Evolutionary conservation across 225 moss, liverwort and hornwort species (phyloP).

Genomic region (Marchantia polymorpha): DNA sequence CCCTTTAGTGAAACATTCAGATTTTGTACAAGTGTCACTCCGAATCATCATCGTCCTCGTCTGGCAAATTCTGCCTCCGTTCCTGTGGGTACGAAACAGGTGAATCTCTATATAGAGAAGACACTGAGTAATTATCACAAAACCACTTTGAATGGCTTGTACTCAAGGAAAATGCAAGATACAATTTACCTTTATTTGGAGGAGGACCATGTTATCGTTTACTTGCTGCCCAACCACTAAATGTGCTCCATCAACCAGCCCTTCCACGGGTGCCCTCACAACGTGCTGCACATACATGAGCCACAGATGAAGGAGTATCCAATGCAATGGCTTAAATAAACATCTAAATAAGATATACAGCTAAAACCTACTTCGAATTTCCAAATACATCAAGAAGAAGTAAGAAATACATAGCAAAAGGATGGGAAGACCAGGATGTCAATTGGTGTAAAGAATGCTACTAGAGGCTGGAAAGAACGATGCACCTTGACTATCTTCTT

Average conservation of each 20-base stretch:
- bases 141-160: neutral
- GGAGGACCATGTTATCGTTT: slow-evolving; percentile 67
- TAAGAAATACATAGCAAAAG: no score
- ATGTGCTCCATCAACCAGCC: slow-evolving; percentile 58
- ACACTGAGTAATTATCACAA: neutral
- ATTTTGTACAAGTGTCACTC: neutral
- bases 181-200: slow-evolving; percentile 64
- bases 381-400: no score
- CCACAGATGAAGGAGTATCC: neutral
- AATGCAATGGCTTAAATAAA: no score
- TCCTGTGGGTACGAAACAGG: slow-evolving; percentile 13
- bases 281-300: slow-evolving; percentile 55
- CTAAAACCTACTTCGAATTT: no score
- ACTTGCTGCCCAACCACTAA: slow-evolving; percentile 81
- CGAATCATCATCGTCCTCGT: slow-evolving; percentile 12
- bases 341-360: no score
- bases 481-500: no score
- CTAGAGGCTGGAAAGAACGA: no score
- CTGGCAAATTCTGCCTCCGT: slow-evolving; percentile 10
- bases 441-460: no score
- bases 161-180: neutral
- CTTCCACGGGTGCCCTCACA: slow-evolving; percentile 68
- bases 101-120: neutral
- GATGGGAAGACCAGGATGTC: no score
- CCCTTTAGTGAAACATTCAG: neutral